These are phyloP conservation scores for Daphne laureola DNA, from an alignment of 441 rosid genomes.

Conservation along the genomic window DNA sequence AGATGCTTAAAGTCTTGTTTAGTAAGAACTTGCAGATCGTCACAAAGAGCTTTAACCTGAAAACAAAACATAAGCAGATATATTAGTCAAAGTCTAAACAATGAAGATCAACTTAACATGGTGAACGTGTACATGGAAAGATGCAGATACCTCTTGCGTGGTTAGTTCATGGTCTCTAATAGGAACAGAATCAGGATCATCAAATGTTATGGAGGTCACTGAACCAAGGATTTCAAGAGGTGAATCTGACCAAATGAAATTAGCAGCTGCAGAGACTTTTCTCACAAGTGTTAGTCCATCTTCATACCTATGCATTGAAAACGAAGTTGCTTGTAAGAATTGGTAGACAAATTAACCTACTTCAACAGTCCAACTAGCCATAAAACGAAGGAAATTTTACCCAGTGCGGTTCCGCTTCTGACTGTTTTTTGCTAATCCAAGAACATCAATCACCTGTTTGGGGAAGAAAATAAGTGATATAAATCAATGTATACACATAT, in stretches of 20 bases:
- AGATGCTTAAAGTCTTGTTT: constrained; percentile 91
- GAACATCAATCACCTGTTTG: constrained; percentile 68
- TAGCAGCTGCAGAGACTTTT: constrained; percentile 64
- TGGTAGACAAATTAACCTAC: not conserved
- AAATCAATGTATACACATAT: not conserved
- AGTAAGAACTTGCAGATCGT: constrained; percentile 82
- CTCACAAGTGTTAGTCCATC: constrained; percentile 65
- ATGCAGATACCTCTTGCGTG: constrained; percentile 61
- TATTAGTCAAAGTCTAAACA: constrained; percentile 4
- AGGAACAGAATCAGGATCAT: constrained; percentile 46
- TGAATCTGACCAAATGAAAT: constrained; percentile 67
- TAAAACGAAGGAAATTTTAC: constrained; percentile 28
- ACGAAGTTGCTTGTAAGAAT: not conserved
- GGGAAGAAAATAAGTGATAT: constrained; percentile 12
- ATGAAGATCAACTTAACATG: constrained; percentile 1
- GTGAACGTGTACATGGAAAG: constrained; percentile 1
- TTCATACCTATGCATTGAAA: constrained; percentile 43
- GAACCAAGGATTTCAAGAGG: constrained; percentile 94
- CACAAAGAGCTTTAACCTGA: constrained; percentile 77
- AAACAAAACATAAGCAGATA: constrained; percentile 12
- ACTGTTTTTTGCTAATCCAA: constrained; percentile 34
- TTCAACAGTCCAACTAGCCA: not conserved
- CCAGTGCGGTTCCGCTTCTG: constrained; percentile 85
- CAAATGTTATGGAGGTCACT: constrained; percentile 63
- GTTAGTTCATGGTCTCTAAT: constrained; percentile 61